Evolutionary conservation across 1,139 yeast genomes (phyloP), one percentile per base, ranked within the genome.

Genomic region (Suzukiozyma palmioleophila): DNA sequence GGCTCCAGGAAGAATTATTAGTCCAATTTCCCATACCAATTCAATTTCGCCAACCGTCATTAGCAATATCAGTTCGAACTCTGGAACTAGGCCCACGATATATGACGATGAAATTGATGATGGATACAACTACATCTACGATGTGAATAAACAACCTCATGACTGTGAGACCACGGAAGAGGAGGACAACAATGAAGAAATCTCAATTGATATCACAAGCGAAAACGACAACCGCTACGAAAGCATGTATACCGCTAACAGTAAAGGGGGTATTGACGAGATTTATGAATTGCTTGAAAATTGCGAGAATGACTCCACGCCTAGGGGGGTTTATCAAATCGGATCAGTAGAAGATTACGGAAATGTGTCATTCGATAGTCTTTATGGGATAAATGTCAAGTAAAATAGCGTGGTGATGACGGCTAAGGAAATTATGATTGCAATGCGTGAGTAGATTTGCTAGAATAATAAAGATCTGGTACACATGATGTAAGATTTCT

Each of bases 91-190:
- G 12, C 30, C 21, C 9, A 33, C 30, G 14, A 33, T 26, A 9
- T 33, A 33, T 16, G 36, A 33, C 43, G 59, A 52, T 33, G 60
- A 61, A 31, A 43, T 53, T 33, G 58, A 57, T 39, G 61, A 57
- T 41, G 62, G 61, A 15, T 57, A 58, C 39, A 64, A 56, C 14
- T 33, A 33, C 13, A 33, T 33, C 15, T 21, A 32, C 14, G 26
- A 28, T 28, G 31, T 13, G 15, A 12, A 28, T 13, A 28, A 13
- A 28, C 12, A 28, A 28, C 31, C n/a, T 26, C 3, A 11, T 26
- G 13, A 9, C 6, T 26, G 28, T 9, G 28, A 12, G n/a, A 21
- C 21, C 3, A 13, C 11, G 9, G 33, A n/a, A n/a, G 25, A 31
- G 11, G 33, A 12, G 9, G 33, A 31, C 16, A 16, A 31, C 16